Conservation (phyloP, 345 rosid species). For the Linum lewisii region DNA sequence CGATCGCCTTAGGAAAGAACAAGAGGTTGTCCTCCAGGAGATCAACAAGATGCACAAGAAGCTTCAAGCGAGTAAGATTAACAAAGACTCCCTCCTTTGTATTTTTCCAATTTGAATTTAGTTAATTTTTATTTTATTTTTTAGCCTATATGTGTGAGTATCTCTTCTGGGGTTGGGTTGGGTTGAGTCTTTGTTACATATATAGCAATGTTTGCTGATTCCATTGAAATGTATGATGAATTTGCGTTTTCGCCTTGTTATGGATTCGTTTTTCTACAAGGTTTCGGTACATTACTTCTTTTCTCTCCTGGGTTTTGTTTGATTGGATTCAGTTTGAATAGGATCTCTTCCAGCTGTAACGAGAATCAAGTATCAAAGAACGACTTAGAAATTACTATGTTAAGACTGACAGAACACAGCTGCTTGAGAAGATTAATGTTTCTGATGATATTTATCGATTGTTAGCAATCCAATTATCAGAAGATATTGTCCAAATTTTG, state of each 20-base stretch:
- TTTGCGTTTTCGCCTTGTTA: not conserved
- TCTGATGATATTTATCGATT: too few species aligned
- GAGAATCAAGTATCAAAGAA: not conserved
- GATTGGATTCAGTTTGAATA: not conserved
- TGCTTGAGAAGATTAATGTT: not conserved
- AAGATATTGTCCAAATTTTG: not conserved
- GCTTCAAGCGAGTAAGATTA: slow-evolving; percentile 54
- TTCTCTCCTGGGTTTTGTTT: not conserved
- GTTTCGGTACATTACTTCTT: not conserved
- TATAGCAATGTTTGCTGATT: not conserved
- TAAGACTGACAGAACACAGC: too few species aligned
- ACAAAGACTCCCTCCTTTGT: not conserved
- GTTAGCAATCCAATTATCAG: not conserved
- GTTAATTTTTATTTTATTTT: not conserved
- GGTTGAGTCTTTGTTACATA: slow-evolving; percentile 16
- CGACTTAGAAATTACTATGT: not conserved
- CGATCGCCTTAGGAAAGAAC: slow-evolving; percentile 77
- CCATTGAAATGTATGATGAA: not conserved
- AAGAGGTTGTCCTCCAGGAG: slow-evolving; percentile 48
- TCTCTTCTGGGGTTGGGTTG: not conserved
- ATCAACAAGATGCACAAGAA: slow-evolving; percentile 85
- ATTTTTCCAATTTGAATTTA: not conserved
- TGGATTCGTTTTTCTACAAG: not conserved
- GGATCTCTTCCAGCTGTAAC: not conserved
- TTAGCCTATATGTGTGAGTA: not conserved